phyloP scores from a whole-genome alignment of 371 early-diverging fungal species.

The Mucor piriformis region DNA sequence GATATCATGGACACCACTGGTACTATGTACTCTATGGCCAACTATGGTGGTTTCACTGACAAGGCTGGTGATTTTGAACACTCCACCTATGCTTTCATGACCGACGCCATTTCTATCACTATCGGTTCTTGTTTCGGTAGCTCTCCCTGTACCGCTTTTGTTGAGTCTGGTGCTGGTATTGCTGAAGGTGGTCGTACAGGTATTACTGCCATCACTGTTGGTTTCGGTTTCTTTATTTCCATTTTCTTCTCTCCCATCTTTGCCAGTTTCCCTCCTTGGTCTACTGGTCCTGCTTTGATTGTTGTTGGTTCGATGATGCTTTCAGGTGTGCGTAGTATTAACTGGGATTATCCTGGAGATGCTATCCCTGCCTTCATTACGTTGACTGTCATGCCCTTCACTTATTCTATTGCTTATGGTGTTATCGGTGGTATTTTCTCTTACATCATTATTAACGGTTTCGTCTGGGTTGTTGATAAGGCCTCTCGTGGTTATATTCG shows the following conservation, averaged over 20 bases:
- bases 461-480: slow-evolving; percentile 51
- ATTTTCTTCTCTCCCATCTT: slow-evolving; percentile 85
- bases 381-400: slow-evolving; percentile 76
- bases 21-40: slow-evolving; percentile 80
- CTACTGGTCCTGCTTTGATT: slow-evolving; percentile 80
- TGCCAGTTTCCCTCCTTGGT: slow-evolving; percentile 84
- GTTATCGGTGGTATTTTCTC: slow-evolving; percentile 66
- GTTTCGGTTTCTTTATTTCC: slow-evolving; percentile 72
- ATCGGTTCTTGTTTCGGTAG: slow-evolving; percentile 74
- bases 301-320: slow-evolving; percentile 83
- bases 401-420: slow-evolving; percentile 76
- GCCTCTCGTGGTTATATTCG: slow-evolving; percentile 53
- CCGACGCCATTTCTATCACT: slow-evolving; percentile 68
- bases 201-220: slow-evolving; percentile 68
- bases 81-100: slow-evolving; percentile 70
- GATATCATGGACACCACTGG: slow-evolving; percentile 84
- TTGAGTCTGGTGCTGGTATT: slow-evolving; percentile 82
- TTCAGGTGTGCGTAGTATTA: slow-evolving; percentile 67
- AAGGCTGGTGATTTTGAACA: slow-evolving; percentile 78
- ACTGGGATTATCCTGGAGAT: slow-evolving; percentile 79
- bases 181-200: slow-evolving; percentile 83
- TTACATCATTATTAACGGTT: slow-evolving; percentile 63
- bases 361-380: slow-evolving; percentile 79
- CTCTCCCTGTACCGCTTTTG: slow-evolving; percentile 76
- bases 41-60: slow-evolving; percentile 79